phyloP scores from a whole-genome alignment of 2,329 filamentous ascomycete genomes.

The Exserohilum rostratum region DNA sequence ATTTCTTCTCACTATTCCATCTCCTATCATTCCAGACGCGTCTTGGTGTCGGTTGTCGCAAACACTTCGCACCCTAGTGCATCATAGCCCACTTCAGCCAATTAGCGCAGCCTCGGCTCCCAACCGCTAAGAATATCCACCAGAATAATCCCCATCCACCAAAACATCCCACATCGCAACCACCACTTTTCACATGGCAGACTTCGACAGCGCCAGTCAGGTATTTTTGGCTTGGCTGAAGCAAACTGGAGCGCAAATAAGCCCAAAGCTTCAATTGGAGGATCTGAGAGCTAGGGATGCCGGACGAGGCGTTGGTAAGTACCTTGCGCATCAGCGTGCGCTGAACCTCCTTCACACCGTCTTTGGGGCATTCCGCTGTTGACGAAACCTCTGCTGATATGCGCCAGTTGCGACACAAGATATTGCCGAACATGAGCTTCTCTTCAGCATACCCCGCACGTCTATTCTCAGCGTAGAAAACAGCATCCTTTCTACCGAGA shows the following conservation, averaged over 20 bases:
- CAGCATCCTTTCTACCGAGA: constrained; percentile 66
- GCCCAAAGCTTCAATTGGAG: constrained; percentile 62
- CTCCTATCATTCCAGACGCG: neutral
- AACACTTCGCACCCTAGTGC: constrained; percentile 5
- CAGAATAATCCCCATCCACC: constrained; percentile 20
- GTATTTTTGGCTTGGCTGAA: constrained; percentile 65
- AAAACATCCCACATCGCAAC: constrained; percentile 19
- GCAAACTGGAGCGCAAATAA: constrained; percentile 60
- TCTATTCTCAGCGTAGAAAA: constrained; percentile 75
- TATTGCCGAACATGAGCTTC: constrained; percentile 74
- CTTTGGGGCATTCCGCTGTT: neutral
- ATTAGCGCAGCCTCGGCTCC: constrained; percentile 31
- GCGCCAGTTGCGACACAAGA: constrained; percentile 70
- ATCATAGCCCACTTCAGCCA: constrained; percentile 19
- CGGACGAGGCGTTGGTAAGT: constrained; percentile 69
- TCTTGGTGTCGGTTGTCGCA: neutral
- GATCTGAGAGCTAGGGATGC: constrained; percentile 63
- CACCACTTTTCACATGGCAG: constrained; percentile 28
- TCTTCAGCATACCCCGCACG: constrained; percentile 79
- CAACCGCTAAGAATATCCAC: constrained; percentile 25
- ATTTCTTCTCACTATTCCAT: neutral
- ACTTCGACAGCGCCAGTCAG: constrained; percentile 53
- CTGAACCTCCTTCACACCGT: neutral
- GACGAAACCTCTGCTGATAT: neutral
- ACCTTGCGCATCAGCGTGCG: constrained; percentile 1